Evolutionary conservation across 164 flowering plant genomes (phyloP), one percentile per base, ranked within the genome.

Genomic region (Saururus chinensis): DNA sequence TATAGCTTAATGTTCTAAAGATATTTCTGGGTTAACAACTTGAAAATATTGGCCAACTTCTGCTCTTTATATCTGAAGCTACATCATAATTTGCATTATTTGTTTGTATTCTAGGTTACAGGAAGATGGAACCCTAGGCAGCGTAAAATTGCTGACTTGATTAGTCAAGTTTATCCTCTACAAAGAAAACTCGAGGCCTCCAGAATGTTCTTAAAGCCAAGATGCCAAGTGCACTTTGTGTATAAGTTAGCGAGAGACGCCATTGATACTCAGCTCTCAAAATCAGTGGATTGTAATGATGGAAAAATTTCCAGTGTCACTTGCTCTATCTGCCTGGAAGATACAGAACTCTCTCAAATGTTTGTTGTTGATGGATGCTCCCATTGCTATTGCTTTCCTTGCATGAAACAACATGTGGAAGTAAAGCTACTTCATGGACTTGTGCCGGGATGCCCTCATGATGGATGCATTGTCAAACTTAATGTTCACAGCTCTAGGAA

Each of bases 351-450:
- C 42, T 57, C 60, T 30, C 65, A 75, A 64, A 83, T 92, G 73
- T 87, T 87, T 66, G 54, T 77, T 20, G 74, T 89, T 62, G 85
- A 84, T 71, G 76, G 64, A 53, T 92, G 98, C 63, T 42, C 56
- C 66, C 98, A 92, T 66, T 71, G 81, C 13, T 92, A 72, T 70
- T 92, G 98, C 70, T 71, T 75, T 64, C 77, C 89, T 68, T 92
- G 96, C 60, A 89, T 89, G 95, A 85, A 71, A 67, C 82, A 84
- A 66, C 89, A 92, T 69, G 84, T 83, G 40, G 95, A 92, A 69
- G 92, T 76, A 26, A 84, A 88, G 69, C 57, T 92, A 72, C 91
- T 79, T 67, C 72, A 79, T 67, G 98, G 88, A 6, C 63, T 68
- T 63, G 16, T 76, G 60, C 86, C 92, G 35, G 73, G 56, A 53